A percentile compares a stretch with the other conserved stretches of the same genome.
Conservation (phyloP, 2,329 filamentous ascomycete species). For the Sclerotinia trifoliorum region DNA sequence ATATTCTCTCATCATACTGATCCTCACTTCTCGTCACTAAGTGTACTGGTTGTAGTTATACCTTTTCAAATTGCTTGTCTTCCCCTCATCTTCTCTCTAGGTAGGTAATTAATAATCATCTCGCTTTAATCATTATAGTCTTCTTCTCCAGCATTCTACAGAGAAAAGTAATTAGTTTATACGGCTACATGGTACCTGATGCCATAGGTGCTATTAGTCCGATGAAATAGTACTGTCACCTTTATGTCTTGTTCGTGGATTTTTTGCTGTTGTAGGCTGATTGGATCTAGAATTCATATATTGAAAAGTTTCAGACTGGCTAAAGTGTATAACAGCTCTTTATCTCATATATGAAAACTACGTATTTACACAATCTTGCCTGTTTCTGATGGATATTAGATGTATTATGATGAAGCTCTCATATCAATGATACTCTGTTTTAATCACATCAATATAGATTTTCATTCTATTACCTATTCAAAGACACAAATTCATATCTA, state of each 20-base stretch:
- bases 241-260: background rate
- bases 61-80: background rate
- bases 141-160: background rate
- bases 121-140: background rate
- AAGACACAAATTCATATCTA: background rate
- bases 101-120: no score
- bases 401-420: background rate
- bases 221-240: background rate
- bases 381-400: background rate
- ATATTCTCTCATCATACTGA: background rate
- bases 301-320: background rate
- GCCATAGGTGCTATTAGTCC: background rate
- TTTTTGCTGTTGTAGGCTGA: background rate
- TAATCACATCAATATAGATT: no score
- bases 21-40: background rate
- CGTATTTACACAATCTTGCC: background rate
- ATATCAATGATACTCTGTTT: background rate
- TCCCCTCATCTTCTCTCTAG: background rate
- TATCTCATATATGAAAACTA: background rate
- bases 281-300: background rate
- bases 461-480: background rate
- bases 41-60: background rate
- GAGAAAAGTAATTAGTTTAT: background rate
- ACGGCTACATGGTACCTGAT: background rate
- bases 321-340: background rate